phyloP scores from a whole-genome alignment of 2,329 filamentous ascomycete genomes.

The Phoma sp. region DNA sequence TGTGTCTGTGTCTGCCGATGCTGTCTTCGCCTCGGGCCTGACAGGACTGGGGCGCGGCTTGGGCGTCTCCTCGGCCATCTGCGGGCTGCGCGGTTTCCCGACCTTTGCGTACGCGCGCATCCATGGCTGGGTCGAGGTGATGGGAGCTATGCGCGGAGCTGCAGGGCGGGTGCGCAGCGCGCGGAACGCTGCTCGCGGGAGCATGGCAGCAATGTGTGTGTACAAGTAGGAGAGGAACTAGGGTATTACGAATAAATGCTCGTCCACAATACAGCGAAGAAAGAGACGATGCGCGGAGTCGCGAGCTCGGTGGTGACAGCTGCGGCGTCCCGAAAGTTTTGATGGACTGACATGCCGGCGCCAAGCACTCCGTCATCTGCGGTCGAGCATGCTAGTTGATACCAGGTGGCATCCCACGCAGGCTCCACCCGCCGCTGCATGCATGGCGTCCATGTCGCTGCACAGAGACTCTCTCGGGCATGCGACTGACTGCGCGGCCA shows the following conservation, averaged over 20 bases:
- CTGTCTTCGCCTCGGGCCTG: conserved; percentile 45
- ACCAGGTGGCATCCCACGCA: conserved; percentile 7
- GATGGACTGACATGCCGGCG: neutral
- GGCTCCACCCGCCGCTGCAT: neutral
- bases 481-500: conserved; percentile 41
- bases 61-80: conserved; percentile 37
- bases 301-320: neutral
- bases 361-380: conserved; percentile 5
- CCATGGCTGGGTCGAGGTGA: conserved; percentile 40
- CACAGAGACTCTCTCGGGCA: conserved; percentile 40
- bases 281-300: neutral
- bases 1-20: conserved; percentile 26
- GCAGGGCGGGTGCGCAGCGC: conserved; percentile 42
- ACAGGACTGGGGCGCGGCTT: conserved; percentile 34
- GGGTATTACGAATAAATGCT: neutral
- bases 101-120: conserved; percentile 35
- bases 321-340: conserved; percentile 2
- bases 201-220: conserved; percentile 32
- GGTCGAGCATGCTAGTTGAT: neutral
- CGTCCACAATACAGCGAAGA: neutral
- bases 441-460: conserved; percentile 41
- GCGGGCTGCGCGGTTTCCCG: conserved; percentile 22
- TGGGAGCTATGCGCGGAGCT: conserved; percentile 33
- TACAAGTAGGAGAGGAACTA: neutral
- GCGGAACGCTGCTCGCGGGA: conserved; percentile 45